These are phyloP conservation scores for Chalciporus pseudorubinellus DNA, from an alignment of 768 basidiomycete species.

Conservation along the genomic window DNA sequence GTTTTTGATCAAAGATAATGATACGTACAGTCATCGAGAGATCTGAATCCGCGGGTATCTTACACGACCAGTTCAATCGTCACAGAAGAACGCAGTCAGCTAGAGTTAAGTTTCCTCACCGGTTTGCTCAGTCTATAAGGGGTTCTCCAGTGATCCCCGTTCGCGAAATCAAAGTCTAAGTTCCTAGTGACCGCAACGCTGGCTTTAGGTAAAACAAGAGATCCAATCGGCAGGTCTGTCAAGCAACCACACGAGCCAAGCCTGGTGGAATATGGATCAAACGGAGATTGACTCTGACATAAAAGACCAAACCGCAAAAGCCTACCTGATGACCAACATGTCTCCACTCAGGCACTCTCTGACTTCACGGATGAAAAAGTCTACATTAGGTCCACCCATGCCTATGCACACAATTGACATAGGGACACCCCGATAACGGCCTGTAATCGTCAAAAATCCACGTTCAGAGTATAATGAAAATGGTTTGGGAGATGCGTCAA, in stretches of 20 bases:
- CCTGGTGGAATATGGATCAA: constrained; percentile 35
- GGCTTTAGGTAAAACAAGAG: constrained; percentile 67
- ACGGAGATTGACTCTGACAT: not conserved
- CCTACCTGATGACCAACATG: constrained; percentile 50
- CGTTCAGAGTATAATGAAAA: constrained; percentile 70
- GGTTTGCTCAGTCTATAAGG: constrained; percentile 70
- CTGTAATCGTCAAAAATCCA: constrained; percentile 73
- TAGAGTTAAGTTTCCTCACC: constrained; percentile 34
- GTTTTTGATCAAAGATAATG: not conserved
- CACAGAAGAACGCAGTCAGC: not conserved
- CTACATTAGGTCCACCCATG: constrained; percentile 81
- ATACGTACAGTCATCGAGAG: constrained; percentile 50
- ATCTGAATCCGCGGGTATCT: constrained; percentile 60
- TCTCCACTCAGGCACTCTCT: constrained; percentile 70
- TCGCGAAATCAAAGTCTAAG: constrained; percentile 70
- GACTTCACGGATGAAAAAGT: constrained; percentile 82
- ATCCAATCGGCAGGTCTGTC: constrained; percentile 66
- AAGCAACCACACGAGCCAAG: constrained; percentile 82
- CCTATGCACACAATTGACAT: constrained; percentile 77
- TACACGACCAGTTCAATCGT: not conserved
- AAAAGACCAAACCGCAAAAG: not conserved
- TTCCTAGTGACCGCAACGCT: constrained; percentile 72
- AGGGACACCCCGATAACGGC: constrained; percentile 58
- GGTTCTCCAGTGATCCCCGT: constrained; percentile 35
- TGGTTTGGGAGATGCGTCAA: constrained; percentile 58